These are phyloP conservation scores for Ceratobasidium sp. DNA, from an alignment of 1,284 basidiomycete genomes.

Conservation along the genomic window DNA sequence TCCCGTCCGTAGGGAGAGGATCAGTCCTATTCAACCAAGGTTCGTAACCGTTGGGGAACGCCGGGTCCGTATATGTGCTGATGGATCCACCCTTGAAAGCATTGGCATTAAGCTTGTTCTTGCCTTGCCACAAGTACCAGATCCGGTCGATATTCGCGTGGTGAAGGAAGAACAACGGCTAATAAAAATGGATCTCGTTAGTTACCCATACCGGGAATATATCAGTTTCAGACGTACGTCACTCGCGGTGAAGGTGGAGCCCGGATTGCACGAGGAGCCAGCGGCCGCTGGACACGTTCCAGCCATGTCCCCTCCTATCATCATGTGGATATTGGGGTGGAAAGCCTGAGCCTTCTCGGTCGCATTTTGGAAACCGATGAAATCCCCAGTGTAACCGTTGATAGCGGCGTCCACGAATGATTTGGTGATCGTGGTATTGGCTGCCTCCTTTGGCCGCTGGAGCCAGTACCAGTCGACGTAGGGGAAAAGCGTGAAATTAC, in stretches of 20 bases:
- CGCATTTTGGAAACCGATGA: conserved; percentile 45
- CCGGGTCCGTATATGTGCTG: conserved; percentile 39
- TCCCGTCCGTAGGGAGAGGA: conserved; percentile 33
- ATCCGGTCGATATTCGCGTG: conserved; percentile 43
- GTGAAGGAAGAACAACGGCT: conserved; percentile 44
- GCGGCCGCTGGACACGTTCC: conserved; percentile 42
- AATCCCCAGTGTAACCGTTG: conserved; percentile 42
- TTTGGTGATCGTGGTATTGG: conserved; percentile 41
- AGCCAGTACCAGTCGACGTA: conserved; percentile 45
- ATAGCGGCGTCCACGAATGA: conserved; percentile 37
- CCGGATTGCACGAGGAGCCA: conserved; percentile 33
- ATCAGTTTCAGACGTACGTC: conserved; percentile 37
- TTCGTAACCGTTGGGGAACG: conserved; percentile 39
- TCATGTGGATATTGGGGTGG: conserved; percentile 45
- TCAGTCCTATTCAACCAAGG: conserved; percentile 33
- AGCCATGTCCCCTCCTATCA: conserved; percentile 40
- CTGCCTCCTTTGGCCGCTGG: conserved; percentile 37
- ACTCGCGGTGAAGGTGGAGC: conserved; percentile 44
- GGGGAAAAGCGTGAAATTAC: conserved; percentile 33
- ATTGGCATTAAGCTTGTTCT: conserved; percentile 32
- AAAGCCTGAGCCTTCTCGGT: conserved; percentile 45
- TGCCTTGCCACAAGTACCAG: conserved; percentile 41
- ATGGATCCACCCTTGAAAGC: conserved; percentile 38
- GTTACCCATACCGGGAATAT: conserved; percentile 20
- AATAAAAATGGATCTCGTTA: too few relatives aligned